Conservation (phyloP, 345 rosid genomes). For the Aegle marmelos region DNA sequence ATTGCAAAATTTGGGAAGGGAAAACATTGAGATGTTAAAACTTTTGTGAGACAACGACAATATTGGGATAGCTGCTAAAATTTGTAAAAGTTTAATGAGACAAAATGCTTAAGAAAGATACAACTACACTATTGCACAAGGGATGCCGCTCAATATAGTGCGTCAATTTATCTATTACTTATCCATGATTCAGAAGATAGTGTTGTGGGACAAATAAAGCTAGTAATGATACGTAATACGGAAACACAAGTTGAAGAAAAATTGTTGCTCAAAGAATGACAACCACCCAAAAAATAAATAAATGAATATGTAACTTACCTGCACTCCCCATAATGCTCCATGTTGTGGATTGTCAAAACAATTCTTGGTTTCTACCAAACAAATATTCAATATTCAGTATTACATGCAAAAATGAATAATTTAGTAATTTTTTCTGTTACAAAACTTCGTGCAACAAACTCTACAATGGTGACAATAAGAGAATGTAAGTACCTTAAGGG, state of each 20-base stretch:
- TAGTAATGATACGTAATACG: neutral
- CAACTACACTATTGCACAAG: neutral
- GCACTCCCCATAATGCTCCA: constrained; percentile 64
- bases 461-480: neutral
- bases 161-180: neutral
- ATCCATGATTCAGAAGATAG: neutral
- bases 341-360: constrained; percentile 54
- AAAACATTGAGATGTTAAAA: neutral
- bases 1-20: neutral
- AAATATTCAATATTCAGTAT: neutral
- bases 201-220: neutral
- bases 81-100: neutral
- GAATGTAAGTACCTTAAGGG: constrained; percentile 40
- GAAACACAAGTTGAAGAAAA: neutral
- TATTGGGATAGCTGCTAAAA: neutral
- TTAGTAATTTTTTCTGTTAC: neutral
- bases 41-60: neutral
- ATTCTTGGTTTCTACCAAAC: constrained; percentile 46
- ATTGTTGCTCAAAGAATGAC: neutral
- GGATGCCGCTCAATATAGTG: neutral
- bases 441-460: neutral
- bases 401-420: neutral
- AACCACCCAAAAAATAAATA: neutral
- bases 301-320: constrained; percentile 21
- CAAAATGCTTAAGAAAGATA: neutral